Conservation (phyloP, 495 filamentous ascomycete genomes). For the Cercophora sp. region DNA sequence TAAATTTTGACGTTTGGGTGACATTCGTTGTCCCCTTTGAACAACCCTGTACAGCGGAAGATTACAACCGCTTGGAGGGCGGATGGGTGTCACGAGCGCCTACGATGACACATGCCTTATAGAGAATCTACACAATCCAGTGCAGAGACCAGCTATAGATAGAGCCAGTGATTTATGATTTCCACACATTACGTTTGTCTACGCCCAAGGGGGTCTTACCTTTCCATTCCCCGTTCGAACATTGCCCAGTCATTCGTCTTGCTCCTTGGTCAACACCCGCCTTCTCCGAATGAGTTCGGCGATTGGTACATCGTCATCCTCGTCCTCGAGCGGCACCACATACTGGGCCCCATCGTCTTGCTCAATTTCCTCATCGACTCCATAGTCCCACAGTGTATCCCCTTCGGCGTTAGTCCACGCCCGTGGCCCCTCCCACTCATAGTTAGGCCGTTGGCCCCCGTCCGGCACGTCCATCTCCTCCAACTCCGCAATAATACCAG, state of each 20-base stretch:
- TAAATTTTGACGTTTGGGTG: too few species aligned
- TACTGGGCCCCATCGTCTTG: constrained; percentile 52
- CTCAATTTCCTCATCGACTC: constrained; percentile 80
- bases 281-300: constrained; percentile 58
- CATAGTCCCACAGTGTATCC: constrained; percentile 81
- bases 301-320: constrained; percentile 75
- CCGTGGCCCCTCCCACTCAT: constrained; percentile 52
- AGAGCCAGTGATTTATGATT: neutral
- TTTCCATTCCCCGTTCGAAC: neutral
- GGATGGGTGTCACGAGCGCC: too few species aligned
- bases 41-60: too few species aligned
- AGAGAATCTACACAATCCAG: too few species aligned
- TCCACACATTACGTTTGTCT: neutral
- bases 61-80: too few species aligned
- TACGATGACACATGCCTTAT: too few species aligned
- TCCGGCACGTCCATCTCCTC: constrained; percentile 41
- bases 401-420: constrained; percentile 83
- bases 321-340: constrained; percentile 6
- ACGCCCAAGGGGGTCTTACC: neutral
- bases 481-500: constrained; percentile 34
- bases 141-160: too few species aligned
- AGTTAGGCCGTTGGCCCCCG: constrained; percentile 29
- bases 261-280: constrained; percentile 32
- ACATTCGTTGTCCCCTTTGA: too few species aligned
- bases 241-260: constrained; percentile 11